These are phyloP conservation scores for Phyllosticta capitalensis DNA, from an alignment of 2,329 filamentous ascomycete genomes.

Conservation along the genomic window DNA sequence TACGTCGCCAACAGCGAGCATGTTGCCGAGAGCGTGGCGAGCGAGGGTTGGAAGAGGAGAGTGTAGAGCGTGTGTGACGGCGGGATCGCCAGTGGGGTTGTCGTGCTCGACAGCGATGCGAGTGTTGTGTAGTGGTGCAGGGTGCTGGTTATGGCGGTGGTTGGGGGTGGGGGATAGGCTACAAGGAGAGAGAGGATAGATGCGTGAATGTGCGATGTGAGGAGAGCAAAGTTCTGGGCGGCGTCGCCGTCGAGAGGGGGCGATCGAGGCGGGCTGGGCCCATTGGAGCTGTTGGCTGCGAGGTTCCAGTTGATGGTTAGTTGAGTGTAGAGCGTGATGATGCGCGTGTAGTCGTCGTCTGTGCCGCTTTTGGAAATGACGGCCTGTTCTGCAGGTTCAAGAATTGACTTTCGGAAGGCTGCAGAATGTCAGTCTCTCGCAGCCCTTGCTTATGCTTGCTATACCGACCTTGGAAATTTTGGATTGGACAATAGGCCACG, in stretches of 20 bases:
- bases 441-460: background rate
- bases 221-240: constrained; percentile 31
- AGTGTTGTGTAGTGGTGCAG: constrained; percentile 62
- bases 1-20: constrained; percentile 61
- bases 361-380: constrained; percentile 27
- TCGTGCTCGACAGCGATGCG: constrained; percentile 18
- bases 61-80: constrained; percentile 59
- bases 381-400: constrained; percentile 32
- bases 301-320: constrained; percentile 43
- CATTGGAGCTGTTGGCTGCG: constrained; percentile 29
- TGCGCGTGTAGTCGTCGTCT: constrained; percentile 42
- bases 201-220: constrained; percentile 23
- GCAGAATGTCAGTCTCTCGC: constrained; percentile 9
- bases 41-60: constrained; percentile 56
- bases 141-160: constrained; percentile 39
- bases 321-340: constrained; percentile 59
- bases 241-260: background rate
- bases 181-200: constrained; percentile 23
- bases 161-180: constrained; percentile 19
- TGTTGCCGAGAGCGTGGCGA: constrained; percentile 56
- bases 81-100: constrained; percentile 58
- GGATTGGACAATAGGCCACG: constrained; percentile 36
- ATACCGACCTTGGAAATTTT: constrained; percentile 47
- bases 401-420: constrained; percentile 27
- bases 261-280: background rate